Conservation (phyloP, 106 monocot genomes). For the Dactylorhiza incarnata region DNA sequence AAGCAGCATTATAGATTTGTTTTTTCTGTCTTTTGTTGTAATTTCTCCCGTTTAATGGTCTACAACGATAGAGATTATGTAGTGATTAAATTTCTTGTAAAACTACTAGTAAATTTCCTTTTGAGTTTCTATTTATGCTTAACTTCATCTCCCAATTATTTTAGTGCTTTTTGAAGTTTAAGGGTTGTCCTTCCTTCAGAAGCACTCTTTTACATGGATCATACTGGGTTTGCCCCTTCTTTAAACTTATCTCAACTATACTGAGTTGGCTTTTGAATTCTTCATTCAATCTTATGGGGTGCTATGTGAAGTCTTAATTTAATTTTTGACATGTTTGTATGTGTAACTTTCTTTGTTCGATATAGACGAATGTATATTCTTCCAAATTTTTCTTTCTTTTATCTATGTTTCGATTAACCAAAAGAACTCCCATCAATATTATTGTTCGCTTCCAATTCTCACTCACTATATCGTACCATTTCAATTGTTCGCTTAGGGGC, state of each 20-base stretch:
- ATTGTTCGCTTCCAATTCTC: not conserved
- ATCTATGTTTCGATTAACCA: not conserved
- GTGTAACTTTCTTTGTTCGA: not conserved
- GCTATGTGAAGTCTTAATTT: not conserved
- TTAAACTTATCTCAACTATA: not conserved
- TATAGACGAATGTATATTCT: not conserved
- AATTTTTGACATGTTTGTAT: not conserved
- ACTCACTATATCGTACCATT: not conserved
- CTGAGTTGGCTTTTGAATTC: not conserved
- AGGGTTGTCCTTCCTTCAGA: too few species aligned
- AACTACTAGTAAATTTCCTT: not conserved
- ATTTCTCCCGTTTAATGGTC: not conserved
- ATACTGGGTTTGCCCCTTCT: not conserved
- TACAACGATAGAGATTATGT: not conserved
- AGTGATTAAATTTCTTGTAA: not conserved
- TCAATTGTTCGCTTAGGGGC: too few species aligned
- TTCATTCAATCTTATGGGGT: not conserved
- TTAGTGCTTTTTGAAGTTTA: not conserved
- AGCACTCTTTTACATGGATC: too few species aligned
- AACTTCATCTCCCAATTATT: not conserved
- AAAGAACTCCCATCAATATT: not conserved
- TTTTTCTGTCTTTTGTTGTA: not conserved
- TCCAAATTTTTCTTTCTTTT: not conserved
- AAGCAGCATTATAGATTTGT: not conserved
- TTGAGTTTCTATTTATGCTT: not conserved